Base-by-base conservation (phyloP, 2,329 filamentous ascomycete species). In the Pseudophaeomoniella oleicola region DNA sequence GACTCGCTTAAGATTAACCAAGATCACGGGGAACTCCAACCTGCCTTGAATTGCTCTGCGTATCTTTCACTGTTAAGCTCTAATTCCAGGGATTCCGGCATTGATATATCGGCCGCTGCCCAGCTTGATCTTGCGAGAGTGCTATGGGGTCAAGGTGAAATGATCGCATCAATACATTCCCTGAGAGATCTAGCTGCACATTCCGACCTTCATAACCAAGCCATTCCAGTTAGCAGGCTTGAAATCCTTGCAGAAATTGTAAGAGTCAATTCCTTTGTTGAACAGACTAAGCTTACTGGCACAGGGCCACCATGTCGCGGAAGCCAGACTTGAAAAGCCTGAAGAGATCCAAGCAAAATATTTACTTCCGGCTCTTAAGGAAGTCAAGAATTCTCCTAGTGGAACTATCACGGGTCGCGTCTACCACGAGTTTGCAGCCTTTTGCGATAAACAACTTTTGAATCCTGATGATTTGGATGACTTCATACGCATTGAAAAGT, bases 361-460 rank as follows among this genome's bases (percentile, higher is more conserved):
- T 49, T 69, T 98, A 0, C 72, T 80, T 37, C 83, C 84, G 15
- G 87, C 90, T 0, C 75, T 96, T 17, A 78, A 77, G 45, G 83
- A 92, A 50, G 65, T 98, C 5, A 80, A 75, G 47, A 77, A 76
- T 2, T 70, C 72, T 32, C 69, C 61, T 4, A 69, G 76, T 37
- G 81, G 81, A 1, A 66, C 71, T 32, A 82, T 88, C 41, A 82
- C 87, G 2, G 86, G 87, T 1, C 72, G 84, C 45, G 90, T 96
- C 1, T 94, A 86, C 50, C 86, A 94, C 53, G 84, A 93, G 49
- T 96, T 96, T 55, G 90, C 92, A 16, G 72, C 78, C 36, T 98
- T 98, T 54, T 98, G 92, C 50, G 88, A 98, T 53, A 78, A 86
- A 50, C 90, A 98, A 54, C 66, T 98, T 6, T 82, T 94, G 49